Evolutionary conservation across 2,329 filamentous ascomycete genomes (phyloP), one percentile per base, ranked within the genome.

Genomic region (Seiridium cupressi): DNA sequence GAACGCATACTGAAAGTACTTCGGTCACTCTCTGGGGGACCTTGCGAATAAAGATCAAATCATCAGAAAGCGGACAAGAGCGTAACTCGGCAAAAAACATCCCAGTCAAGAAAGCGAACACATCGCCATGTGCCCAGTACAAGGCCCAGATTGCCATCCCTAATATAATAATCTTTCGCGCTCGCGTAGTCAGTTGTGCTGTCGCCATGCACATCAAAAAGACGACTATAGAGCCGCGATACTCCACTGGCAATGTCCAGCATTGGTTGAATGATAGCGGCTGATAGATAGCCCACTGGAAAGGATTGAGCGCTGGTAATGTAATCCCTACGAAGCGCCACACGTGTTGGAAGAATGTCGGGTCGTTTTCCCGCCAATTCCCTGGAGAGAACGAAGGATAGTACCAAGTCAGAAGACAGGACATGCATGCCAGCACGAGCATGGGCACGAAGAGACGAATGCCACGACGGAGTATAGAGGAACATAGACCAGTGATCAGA

Each of bases 1-100:
- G 34, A 5, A 47, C n/a, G 13, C n/a, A 35, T 7, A 35, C n/a
- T 3, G 34, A 46, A 36, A 57, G 44, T n/a, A 34, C 26, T 32
- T 18, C 18, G 6, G 35, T 55, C n/a, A 31, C 11, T 13, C 4
- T 9, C n/a, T 18, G 18, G 32, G 31, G 44, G 32, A 26, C 7
- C 44, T 8, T 36, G 26, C 6, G 2, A 10, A 36, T 31, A 11
- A 57, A 57, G 8, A 38, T 5, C 9, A 57, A 38, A 34, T 57
- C 54, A 6, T 47, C 10, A 6, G 54, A 57, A 9, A 57, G 44
- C 1, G 54, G 54, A 32, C 32, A 18, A n/a, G 8, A 11, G 5
- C 44, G 54, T 26, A 57, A 26, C 31, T 57, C 54, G 31, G 54
- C 54, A 9, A 57, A 9, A 6, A 57, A 38, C 54, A 57, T 57